A percentile compares a stretch with the other conserved stretches of the same genome.
phyloP scores from a whole-genome alignment of 192 early-diverging fungal genomes.

The Rhizophagus clarus region DNA sequence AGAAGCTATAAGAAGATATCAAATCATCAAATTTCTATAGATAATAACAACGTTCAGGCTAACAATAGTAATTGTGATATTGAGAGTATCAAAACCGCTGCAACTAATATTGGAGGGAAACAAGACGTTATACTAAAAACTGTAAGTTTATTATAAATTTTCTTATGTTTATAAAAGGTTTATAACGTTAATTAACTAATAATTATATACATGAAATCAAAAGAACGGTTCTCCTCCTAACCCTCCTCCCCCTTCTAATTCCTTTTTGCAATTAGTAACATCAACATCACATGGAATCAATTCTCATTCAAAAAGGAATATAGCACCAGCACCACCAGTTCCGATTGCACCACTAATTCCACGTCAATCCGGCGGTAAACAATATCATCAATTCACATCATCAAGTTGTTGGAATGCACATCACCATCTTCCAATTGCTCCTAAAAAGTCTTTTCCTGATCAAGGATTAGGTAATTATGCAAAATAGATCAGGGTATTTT shows the following conservation, averaged over 20 bases:
- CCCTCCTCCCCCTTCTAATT: not conserved
- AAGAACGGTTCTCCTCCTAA: not conserved
- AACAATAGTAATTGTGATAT: not conserved
- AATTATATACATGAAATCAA: not conserved
- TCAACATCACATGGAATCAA: not conserved
- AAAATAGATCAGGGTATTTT: not conserved
- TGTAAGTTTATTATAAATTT: not conserved
- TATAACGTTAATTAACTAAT: not conserved
- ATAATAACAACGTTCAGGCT: not conserved
- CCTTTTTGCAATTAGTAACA: not conserved
- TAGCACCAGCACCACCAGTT: not conserved
- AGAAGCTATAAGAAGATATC: not conserved
- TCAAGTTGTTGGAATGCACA: not conserved
- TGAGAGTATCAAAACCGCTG: not conserved
- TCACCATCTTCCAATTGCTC: not conserved
- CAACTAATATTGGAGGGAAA: not conserved
- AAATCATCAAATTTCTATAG: not conserved
- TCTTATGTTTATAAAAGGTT: not conserved
- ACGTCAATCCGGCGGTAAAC: not conserved
- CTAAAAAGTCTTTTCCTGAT: not conserved
- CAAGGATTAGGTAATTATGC: not conserved
- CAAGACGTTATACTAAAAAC: not conserved
- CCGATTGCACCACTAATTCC: not conserved
- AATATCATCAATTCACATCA: not conserved
- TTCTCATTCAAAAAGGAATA: not conserved